Evolutionary conservation across 2,329 filamentous ascomycete species (phyloP).

Genomic region (Aspergillus quadrilineatus): DNA sequence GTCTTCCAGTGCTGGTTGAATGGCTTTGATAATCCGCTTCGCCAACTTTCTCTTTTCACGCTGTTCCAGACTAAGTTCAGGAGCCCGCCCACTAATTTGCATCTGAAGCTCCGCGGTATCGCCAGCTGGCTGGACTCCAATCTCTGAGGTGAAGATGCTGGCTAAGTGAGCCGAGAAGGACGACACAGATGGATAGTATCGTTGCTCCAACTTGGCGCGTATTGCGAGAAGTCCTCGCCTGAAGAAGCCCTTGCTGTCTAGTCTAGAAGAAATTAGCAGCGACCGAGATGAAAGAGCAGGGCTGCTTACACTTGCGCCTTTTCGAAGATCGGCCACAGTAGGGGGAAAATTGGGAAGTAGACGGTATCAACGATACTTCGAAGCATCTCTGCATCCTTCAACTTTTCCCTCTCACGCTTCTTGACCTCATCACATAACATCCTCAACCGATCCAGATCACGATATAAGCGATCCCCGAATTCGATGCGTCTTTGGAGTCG

Average conservation of each 20-base stretch:
- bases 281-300: not conserved
- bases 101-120: constrained; percentile 50
- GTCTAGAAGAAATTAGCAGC: constrained; percentile 31
- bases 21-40: constrained; percentile 81
- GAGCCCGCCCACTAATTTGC: constrained; percentile 50
- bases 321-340: constrained; percentile 75
- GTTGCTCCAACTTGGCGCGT: constrained; percentile 54
- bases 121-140: constrained; percentile 50
- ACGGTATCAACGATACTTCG: constrained; percentile 79
- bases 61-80: constrained; percentile 59
- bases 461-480: constrained; percentile 67
- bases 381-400: constrained; percentile 73
- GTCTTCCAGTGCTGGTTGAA: constrained; percentile 74
- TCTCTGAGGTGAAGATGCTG: constrained; percentile 55
- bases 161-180: constrained; percentile 61
- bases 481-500: constrained; percentile 79
- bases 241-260: constrained; percentile 57
- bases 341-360: constrained; percentile 82
- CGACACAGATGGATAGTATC: constrained; percentile 60
- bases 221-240: constrained; percentile 54
- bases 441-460: constrained; percentile 74
- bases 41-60: constrained; percentile 81
- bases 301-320: constrained; percentile 74
- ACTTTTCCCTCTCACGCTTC: constrained; percentile 72
- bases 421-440: constrained; percentile 69